Conservation (phyloP, 371 early-diverging fungal genomes). For the Chytridium lagenaria region DNA sequence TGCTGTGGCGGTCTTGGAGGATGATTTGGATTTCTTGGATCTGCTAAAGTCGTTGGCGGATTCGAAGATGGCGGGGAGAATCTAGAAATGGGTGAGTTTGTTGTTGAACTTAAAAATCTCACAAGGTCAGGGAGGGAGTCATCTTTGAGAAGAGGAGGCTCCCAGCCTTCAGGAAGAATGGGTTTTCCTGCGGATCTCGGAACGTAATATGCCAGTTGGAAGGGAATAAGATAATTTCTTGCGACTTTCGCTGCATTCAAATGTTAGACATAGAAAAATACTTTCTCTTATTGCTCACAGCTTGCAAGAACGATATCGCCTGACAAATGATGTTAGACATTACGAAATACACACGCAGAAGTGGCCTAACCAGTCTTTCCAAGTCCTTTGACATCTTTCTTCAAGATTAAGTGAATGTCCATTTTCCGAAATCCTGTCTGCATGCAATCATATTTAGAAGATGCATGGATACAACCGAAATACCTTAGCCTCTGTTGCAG, state of each 20-base stretch:
- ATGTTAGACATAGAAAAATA: too few species aligned
- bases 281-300: neutral
- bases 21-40: neutral
- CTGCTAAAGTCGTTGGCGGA: neutral
- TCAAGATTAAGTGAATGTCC: conserved; percentile 6
- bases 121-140: conserved; percentile 37
- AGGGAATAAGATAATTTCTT: conserved; percentile 55
- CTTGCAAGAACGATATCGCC: conserved; percentile 5
- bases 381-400: conserved; percentile 6
- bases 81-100: conserved; percentile 13
- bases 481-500: neutral
- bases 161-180: conserved; percentile 54
- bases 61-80: conserved; percentile 30
- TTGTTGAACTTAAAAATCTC: conserved; percentile 1
- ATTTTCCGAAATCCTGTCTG: conserved; percentile 6
- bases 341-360: neutral
- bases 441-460: neutral
- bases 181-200: conserved; percentile 47
- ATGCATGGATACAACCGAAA: too few species aligned
- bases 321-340: neutral
- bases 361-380: neutral
- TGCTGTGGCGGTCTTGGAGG: neutral
- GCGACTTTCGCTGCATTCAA: conserved; percentile 21
- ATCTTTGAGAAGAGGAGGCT: conserved; percentile 40
- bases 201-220: conserved; percentile 54